These are phyloP conservation scores for Aspergillus glaucus DNA, from an alignment of 2,329 filamentous ascomycete species.

Conservation along the genomic window DNA sequence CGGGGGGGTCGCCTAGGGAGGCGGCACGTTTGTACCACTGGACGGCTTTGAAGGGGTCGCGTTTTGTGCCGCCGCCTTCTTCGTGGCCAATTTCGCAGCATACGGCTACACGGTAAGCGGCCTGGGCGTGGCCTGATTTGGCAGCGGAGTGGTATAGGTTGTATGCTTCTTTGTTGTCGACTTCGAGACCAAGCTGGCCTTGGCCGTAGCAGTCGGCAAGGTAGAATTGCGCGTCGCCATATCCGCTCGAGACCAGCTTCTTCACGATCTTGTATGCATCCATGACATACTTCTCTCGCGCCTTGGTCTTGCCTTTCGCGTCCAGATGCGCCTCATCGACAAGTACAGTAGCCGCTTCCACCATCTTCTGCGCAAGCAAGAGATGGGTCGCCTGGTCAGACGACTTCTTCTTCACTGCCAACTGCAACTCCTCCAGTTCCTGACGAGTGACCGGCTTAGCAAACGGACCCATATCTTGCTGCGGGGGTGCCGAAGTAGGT, in stretches of 20 bases:
- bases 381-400: slow-evolving; percentile 67
- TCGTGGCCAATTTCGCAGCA: slow-evolving; percentile 96
- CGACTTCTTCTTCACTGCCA: slow-evolving; percentile 63
- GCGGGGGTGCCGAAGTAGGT: slow-evolving; percentile 27
- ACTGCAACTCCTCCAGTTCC: slow-evolving; percentile 70
- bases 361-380: slow-evolving; percentile 70
- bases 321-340: slow-evolving; percentile 69
- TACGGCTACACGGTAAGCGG: slow-evolving; percentile 89
- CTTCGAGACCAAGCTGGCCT: slow-evolving; percentile 69
- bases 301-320: slow-evolving; percentile 54
- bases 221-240: slow-evolving; percentile 86
- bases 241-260: slow-evolving; percentile 68
- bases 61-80: slow-evolving; percentile 85
- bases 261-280: slow-evolving; percentile 90
- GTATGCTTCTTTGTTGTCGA: slow-evolving; percentile 88
- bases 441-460: slow-evolving; percentile 59
- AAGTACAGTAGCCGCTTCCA: slow-evolving; percentile 76
- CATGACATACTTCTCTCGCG: slow-evolving; percentile 72
- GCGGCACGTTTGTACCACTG: slow-evolving; percentile 98
- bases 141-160: slow-evolving; percentile 88
- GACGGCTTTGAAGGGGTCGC: slow-evolving; percentile 86
- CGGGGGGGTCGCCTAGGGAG: slow-evolving; percentile 79
- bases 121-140: slow-evolving; percentile 76
- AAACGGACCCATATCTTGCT: slow-evolving; percentile 2
- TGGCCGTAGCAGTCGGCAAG: slow-evolving; percentile 83